phyloP scores from a whole-genome alignment of 768 basidiomycete species.

The Gymnopilus dilepis region DNA sequence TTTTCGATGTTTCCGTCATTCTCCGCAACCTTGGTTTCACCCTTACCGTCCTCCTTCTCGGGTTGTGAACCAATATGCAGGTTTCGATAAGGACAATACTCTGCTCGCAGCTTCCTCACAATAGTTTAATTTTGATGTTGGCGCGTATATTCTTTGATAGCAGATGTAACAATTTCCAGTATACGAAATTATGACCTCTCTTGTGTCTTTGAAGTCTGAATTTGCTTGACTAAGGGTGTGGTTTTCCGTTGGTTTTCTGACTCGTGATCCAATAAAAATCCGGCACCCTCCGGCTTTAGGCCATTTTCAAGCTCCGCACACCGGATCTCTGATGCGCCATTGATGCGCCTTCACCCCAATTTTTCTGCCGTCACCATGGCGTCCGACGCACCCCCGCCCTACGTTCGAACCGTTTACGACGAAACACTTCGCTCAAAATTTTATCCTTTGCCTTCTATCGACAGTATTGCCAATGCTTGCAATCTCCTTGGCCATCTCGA shows the following conservation, averaged over 20 bases:
- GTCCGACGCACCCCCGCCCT: neutral
- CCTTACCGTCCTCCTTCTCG: neutral
- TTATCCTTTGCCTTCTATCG: neutral
- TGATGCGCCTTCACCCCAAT: neutral
- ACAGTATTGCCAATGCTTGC: neutral
- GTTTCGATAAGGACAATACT: too few relatives aligned
- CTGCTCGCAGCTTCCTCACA: too few relatives aligned
- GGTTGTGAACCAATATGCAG: too few relatives aligned
- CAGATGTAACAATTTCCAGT: too few relatives aligned
- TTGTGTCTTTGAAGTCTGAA: too few relatives aligned
- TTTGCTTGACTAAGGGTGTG: too few relatives aligned
- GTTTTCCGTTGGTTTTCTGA: too few relatives aligned
- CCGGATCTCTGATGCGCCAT: too few relatives aligned
- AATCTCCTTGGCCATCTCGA: conserved; percentile 6
- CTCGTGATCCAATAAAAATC: too few relatives aligned
- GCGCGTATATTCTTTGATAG: too few relatives aligned
- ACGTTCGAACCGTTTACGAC: conserved; percentile 8
- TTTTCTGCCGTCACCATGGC: neutral
- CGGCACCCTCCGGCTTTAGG: neutral
- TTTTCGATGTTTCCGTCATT: neutral
- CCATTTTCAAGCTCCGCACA: neutral
- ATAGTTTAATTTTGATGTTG: too few relatives aligned
- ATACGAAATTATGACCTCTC: too few relatives aligned
- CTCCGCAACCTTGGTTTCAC: neutral
- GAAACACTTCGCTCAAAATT: conserved; percentile 4